Evolutionary conservation across 768 basidiomycete species (phyloP), one percentile per base, ranked within the genome.

Genomic region (Cyclocybe aegerita): DNA sequence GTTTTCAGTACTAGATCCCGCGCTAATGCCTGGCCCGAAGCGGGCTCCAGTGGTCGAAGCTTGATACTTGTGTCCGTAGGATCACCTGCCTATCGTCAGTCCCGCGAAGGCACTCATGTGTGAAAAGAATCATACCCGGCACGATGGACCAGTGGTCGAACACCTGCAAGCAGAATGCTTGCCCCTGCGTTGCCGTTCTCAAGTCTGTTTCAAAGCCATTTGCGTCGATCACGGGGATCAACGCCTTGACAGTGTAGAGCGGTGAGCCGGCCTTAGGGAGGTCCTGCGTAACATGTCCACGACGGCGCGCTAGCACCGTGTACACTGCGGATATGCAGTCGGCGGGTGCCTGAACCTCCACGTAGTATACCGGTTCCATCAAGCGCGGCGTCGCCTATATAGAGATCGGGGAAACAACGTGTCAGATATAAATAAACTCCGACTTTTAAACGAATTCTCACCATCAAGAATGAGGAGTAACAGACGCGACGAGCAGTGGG

Each of bases 141-240:
- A 98, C 96, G 62, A 96, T 90, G 11, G 90, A 88, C 97, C 97
- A 99, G 62, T 99, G 97, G 68, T 98, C 96, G 69, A 98, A 99
- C 55, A 92, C 84, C 68, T 98, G 95, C 61, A 93, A 75, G 63
- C 94, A 97, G 75, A 98, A 98, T n/a, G 97, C 97, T 69, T 98
- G 97, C 23, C 97, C 97, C 70, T 97, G 93, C 17, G 97, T 99
- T 41, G 97, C 93, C 42, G 95, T 98, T 61, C 97, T 77, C 65
- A 99, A 71, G 73, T 99, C 97, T 4, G 95, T 97, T 75, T 99
- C 97, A 68, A 99, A 99, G 0, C 97, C 97, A 62, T 98, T 98
- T 39, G 97, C 92, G 65, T 99, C 97, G 55, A 99, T 93, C 40
- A 98, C 96, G 2, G 97, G 97, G 53, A 99, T 98, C 42, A 98